A percentile compares a stretch with the other conserved stretches of the same genome.
Conservation (phyloP, 371 early-diverging fungal species). For the Mucor lusitanicus region DNA sequence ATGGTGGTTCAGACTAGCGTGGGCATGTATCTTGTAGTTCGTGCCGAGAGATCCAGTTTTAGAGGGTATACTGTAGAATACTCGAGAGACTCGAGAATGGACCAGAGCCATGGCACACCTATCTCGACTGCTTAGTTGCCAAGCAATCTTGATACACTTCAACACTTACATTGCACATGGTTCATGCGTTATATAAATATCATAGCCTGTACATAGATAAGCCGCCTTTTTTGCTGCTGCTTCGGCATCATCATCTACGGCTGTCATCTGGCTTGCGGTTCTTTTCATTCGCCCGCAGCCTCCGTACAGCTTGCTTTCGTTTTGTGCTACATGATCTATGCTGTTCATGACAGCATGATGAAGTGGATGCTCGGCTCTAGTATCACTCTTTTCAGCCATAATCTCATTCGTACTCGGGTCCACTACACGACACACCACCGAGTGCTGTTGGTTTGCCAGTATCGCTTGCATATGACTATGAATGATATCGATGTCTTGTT, state of each 20-base stretch:
- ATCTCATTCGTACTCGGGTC: slow-evolving; percentile 47
- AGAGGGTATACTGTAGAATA: slow-evolving; percentile 67
- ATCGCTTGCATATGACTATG: slow-evolving; percentile 38
- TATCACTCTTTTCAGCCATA: slow-evolving; percentile 51
- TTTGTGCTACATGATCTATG: slow-evolving; percentile 48
- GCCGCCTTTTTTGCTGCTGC: slow-evolving; percentile 21
- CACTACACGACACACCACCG: slow-evolving; percentile 39
- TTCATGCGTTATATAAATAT: slow-evolving; percentile 63
- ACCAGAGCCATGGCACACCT: slow-evolving; percentile 83
- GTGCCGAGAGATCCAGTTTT: slow-evolving; percentile 70
- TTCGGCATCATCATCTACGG: not conserved
- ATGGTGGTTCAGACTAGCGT: slow-evolving; percentile 73
- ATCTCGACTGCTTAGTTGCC: not conserved
- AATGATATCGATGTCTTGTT: slow-evolving; percentile 39
- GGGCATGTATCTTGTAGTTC: slow-evolving; percentile 69
- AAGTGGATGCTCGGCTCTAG: slow-evolving; percentile 53
- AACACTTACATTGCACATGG: slow-evolving; percentile 66
- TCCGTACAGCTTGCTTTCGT: slow-evolving; percentile 19
- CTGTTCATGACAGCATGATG: slow-evolving; percentile 69
- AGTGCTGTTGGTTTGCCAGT: slow-evolving; percentile 26
- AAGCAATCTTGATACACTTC: not conserved
- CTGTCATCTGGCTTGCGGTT: slow-evolving; percentile 20
- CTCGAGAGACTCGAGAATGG: slow-evolving; percentile 77
- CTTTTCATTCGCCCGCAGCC: slow-evolving; percentile 30
- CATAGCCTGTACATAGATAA: slow-evolving; percentile 68